Percentiles rank a stretch among this genome's conserved stretches.
Evolutionary conservation across 2,329 filamentous ascomycete genomes (phyloP).

Genomic region (Colletotrichum sp.): DNA sequence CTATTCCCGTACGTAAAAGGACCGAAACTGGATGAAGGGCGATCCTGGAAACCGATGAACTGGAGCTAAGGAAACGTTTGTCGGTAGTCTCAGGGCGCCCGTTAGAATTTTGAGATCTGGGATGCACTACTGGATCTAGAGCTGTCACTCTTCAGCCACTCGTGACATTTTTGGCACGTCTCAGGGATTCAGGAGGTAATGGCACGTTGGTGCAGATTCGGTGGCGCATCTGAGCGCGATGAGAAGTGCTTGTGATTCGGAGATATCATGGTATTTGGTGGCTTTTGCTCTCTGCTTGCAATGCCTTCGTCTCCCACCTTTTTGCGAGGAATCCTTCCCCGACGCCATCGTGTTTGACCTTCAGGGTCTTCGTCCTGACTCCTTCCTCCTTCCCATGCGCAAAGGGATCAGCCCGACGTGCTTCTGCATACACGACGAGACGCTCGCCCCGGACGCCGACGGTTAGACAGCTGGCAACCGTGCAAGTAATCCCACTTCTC

Average conservation of each 20-base stretch:
- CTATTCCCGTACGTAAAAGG: not conserved
- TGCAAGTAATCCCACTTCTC: not conserved
- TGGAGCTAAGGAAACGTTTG: not conserved
- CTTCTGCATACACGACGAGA: not conserved
- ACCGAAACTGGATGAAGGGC: not conserved
- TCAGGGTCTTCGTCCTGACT: not conserved
- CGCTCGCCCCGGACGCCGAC: not conserved
- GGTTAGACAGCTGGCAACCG: not conserved
- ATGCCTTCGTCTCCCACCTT: not conserved
- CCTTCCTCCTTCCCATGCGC: not conserved
- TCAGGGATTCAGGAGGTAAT: not conserved
- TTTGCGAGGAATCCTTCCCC: not conserved
- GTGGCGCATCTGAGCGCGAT: constrained; percentile 5
- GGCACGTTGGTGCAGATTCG: not conserved
- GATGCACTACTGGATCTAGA: not conserved
- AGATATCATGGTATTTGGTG: not conserved
- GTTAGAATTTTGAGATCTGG: not conserved
- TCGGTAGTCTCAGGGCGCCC: not conserved
- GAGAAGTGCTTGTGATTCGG: not conserved
- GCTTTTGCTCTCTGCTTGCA: not conserved
- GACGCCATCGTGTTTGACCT: not conserved
- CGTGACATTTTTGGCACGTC: not conserved
- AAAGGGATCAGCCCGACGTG: not conserved
- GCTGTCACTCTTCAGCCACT: constrained; percentile 4
- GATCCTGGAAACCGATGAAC: not conserved